Evolutionary conservation across 2,329 filamentous ascomycete genomes (phyloP), one percentile per base, ranked within the genome.

Genomic region (Claviceps sp.): DNA sequence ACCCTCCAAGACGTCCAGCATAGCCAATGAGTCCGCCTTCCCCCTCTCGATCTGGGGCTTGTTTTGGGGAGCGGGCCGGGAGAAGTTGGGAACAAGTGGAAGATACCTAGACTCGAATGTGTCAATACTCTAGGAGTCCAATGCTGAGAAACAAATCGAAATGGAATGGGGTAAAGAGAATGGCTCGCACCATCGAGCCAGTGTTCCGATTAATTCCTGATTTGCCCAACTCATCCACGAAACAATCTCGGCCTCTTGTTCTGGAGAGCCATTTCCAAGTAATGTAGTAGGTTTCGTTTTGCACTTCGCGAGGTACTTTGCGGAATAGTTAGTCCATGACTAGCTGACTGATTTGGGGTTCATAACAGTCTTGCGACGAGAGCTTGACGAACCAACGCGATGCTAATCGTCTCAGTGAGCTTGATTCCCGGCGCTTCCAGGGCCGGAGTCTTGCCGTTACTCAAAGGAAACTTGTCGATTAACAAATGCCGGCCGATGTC

Each of bases 191-290:
- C 48, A 50, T 34, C 48, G 48, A 22, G 37, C 26, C 48, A 50
- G 24, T 26, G 41, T 50, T 14, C 9, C 41, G 7, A 50, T 26
- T 6, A 50, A 18, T 30, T 50, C 48, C 30, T 50, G 48, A 18
- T 50, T 50, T 7, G 48, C 48, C 48, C 48, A 50, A 18, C 41
- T 50, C 24, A 50, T 41, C 48, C 48, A 50, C 5, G 48, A 50
- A 37, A 50, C 16, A 26, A 45, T n/a, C 26, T 50, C 48, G 6
- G 48, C 48, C 26, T 50, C 48, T 5, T 50, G 40, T 11, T 50
- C 40, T 7, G 18, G 22, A 20, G 48, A 50, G 26, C 48, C 48
- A 50, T 50, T 14, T 13, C 48, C 48, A 14, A 50, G 48, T 16
- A 50, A n/a, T 13, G 7, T 13, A 8, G 22, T 45, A 4, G 48